Evolutionary conservation across 78 protist genomes (phyloP), one percentile per base, ranked within the genome.

Genomic region (Dictyostelium intermedium): DNA sequence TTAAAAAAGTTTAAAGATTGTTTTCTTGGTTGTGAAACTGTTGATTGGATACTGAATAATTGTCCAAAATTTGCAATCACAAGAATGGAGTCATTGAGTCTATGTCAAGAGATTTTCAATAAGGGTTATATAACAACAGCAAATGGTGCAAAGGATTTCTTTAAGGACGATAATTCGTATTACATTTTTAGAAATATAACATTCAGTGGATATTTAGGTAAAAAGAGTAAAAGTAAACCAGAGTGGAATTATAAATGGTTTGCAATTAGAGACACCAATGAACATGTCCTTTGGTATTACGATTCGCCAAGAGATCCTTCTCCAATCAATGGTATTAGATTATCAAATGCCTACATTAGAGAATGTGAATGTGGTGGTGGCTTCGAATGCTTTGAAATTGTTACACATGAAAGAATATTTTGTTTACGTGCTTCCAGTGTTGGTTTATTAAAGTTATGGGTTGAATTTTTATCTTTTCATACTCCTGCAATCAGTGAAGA

Each of bases 1-100:
- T 87, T 87, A 60, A 87, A 79, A 43, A 87, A 87, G 32, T 87
- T 45, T 87, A 87, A 87, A 79, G 93, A 87, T 79, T 87, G 93
- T 79, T 87, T 87, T 63, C 27, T 87, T 2, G 93, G 93, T 8
- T 61, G 45, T 23, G 85, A 87, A 27, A 84, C 93, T 5, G 85
- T 87, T 2, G 43, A 23, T 43, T 87, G 93, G 93, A 6, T 87
- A 23, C 20, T 87, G 1, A 27, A n/a, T 3, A 87, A 87, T 74
- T 50, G 69, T 27, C 66, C 79, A 37, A 35, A 79, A 8, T 37
- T 77, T 16, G 93, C 70, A 20, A n/a, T 39, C 3, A 45, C 18
- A 7, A 76, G 93, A 87, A 84, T 78, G 9, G 93, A 87, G 23
- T 20, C 93, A 14, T n/a, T 87, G 3, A 76, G 25, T 35, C 39